phyloP scores from a whole-genome alignment of 2,329 filamentous ascomycete species.

The Cladobotryum mycophilum region DNA sequence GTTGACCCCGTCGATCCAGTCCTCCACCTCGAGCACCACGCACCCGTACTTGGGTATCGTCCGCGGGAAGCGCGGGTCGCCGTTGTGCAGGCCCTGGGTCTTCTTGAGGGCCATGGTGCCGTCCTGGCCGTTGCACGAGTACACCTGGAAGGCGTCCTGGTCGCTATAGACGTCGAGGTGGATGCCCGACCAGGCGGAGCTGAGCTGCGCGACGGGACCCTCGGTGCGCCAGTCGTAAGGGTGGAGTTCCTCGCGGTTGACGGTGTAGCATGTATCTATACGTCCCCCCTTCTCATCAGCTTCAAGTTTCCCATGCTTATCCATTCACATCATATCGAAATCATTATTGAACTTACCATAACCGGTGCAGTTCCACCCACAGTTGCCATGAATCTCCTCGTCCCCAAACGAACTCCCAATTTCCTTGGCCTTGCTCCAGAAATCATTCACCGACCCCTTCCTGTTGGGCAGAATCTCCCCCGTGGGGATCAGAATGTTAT shows the following conservation, averaged over 20 bases:
- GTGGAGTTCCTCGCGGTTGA: slow-evolving; percentile 54
- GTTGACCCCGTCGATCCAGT: slow-evolving; percentile 92
- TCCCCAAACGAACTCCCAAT: slow-evolving; percentile 63
- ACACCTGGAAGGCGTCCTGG: slow-evolving; percentile 84
- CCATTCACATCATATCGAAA: no score
- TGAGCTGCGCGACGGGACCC: slow-evolving; percentile 58
- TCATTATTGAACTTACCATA: slow-evolving; percentile 54
- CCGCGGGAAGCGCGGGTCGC: slow-evolving; percentile 45
- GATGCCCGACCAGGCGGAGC: slow-evolving; percentile 74
- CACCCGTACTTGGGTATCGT: slow-evolving; percentile 73
- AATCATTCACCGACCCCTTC: slow-evolving; percentile 65
- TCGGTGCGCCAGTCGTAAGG: slow-evolving; percentile 58
- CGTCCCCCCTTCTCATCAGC: background rate
- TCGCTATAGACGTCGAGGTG: slow-evolving; percentile 74
- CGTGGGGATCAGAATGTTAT: slow-evolving; percentile 68
- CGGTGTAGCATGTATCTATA: slow-evolving; percentile 60
- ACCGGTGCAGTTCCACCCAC: slow-evolving; percentile 74
- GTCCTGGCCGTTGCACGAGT: slow-evolving; percentile 73
- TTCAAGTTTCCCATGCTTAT: no score
- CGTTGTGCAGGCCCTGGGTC: slow-evolving; percentile 58
- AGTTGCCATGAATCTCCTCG: slow-evolving; percentile 62
- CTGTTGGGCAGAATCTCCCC: slow-evolving; percentile 67
- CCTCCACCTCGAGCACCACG: slow-evolving; percentile 84
- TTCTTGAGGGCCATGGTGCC: slow-evolving; percentile 63
- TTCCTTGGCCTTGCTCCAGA: slow-evolving; percentile 76